Evolutionary conservation across 352 stramenopile species (phyloP).

Genomic region (Pythium brassicae): DNA sequence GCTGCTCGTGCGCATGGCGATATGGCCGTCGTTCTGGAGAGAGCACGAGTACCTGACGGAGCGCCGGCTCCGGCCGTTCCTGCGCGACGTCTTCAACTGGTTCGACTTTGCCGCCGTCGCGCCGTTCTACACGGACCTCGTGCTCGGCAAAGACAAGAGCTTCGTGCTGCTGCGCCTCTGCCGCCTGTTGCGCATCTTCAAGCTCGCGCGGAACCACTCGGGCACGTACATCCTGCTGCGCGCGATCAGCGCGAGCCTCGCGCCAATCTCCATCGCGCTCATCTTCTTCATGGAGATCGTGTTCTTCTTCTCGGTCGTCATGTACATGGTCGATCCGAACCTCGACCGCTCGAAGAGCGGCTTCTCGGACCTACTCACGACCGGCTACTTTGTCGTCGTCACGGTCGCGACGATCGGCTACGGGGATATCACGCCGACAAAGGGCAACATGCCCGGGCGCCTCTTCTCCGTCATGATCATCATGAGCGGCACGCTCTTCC

Average conservation of each 20-base stretch:
- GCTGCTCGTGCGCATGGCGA: slow-evolving; percentile 58
- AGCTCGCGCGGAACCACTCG: slow-evolving; percentile 72
- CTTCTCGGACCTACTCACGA: slow-evolving; percentile 72
- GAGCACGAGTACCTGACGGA: slow-evolving; percentile 69
- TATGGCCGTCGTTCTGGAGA: slow-evolving; percentile 72
- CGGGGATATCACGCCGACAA: slow-evolving; percentile 71
- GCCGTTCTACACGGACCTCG: slow-evolving; percentile 72
- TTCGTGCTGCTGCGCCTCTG: slow-evolving; percentile 71
- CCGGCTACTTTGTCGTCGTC: slow-evolving; percentile 72
- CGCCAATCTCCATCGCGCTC: slow-evolving; percentile 70
- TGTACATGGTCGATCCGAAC: slow-evolving; percentile 80
- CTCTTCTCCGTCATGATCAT: slow-evolving; percentile 79
- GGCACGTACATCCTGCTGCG: slow-evolving; percentile 74
- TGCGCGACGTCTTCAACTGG: slow-evolving; percentile 80
- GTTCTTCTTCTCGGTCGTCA: slow-evolving; percentile 72
- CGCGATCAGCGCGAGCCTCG: slow-evolving; percentile 66
- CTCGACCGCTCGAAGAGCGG: slow-evolving; percentile 52
- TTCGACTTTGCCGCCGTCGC: slow-evolving; percentile 68
- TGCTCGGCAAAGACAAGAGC: slow-evolving; percentile 69
- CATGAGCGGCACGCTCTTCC: slow-evolving; percentile 78
- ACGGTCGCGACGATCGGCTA: slow-evolving; percentile 77
- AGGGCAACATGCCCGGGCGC: slow-evolving; percentile 59
- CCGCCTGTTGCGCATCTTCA: slow-evolving; percentile 75
- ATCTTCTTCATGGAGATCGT: slow-evolving; percentile 84
- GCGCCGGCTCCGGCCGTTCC: slow-evolving; percentile 57